phyloP scores from a whole-genome alignment of 176 grass and related monocot species.

The Oryza brachyantha region DNA sequence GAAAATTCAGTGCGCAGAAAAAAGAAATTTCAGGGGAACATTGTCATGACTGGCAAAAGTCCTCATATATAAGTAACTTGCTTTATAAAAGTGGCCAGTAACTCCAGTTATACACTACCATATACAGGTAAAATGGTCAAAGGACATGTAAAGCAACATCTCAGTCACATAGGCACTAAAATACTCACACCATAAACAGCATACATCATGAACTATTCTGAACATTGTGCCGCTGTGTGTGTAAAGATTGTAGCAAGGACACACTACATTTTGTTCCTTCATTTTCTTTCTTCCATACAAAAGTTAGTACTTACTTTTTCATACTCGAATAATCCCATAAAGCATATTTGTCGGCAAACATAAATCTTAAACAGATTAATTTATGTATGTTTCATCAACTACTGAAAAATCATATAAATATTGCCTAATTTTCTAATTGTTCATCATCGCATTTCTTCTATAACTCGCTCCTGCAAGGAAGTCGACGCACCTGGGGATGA shows the following conservation, averaged over 20 bases:
- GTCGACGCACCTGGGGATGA: slow-evolving; percentile 57
- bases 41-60: neutral
- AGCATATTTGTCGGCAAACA: neutral
- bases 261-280: slow-evolving; percentile 6
- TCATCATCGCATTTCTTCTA: neutral
- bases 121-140: neutral
- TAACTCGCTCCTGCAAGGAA: neutral
- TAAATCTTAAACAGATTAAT: neutral
- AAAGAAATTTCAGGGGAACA: neutral
- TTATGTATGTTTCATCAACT: neutral
- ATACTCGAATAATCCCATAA: neutral
- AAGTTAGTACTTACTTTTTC: neutral
- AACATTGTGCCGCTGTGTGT: neutral
- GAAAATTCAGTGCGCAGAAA: neutral
- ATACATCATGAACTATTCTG: neutral
- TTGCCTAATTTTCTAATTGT: neutral
- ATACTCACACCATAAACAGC: neutral
- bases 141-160: neutral
- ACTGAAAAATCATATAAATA: neutral
- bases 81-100: neutral
- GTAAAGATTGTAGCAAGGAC: slow-evolving; percentile 7
- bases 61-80: neutral
- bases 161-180: neutral
- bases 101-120: neutral
- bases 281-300: slow-evolving; percentile 23